A percentile compares a stretch with the other conserved stretches of the same genome.
Evolutionary conservation across 2,329 filamentous ascomycete species (phyloP).

Genomic region (Dothiorella sarmentorum): DNA sequence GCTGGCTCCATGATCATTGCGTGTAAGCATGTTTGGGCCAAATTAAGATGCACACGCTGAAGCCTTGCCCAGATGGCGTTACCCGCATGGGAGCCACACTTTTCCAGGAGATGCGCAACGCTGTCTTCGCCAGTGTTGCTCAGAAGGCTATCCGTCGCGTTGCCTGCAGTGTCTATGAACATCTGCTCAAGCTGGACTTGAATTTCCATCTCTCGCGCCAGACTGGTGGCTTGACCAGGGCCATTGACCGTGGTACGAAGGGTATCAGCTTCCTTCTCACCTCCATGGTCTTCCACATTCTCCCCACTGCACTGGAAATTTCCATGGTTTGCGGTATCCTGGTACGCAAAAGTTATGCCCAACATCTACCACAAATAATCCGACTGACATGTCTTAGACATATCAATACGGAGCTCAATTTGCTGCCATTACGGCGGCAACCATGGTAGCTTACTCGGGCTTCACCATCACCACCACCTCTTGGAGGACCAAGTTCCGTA

Average conservation of each 20-base stretch:
- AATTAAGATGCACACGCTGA: constrained; percentile 14
- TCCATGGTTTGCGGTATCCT: constrained; percentile 93
- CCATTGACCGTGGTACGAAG: constrained; percentile 95
- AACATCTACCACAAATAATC: neutral
- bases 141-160: constrained; percentile 94
- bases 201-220: constrained; percentile 93
- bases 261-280: constrained; percentile 96
- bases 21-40: constrained; percentile 50
- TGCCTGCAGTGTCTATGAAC: constrained; percentile 87
- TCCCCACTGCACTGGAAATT: constrained; percentile 92
- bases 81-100: constrained; percentile 84
- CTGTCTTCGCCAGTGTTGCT: constrained; percentile 92
- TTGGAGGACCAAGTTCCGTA: constrained; percentile 94
- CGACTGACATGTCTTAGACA: constrained; percentile 49
- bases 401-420: constrained; percentile 94
- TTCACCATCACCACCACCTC: constrained; percentile 96
- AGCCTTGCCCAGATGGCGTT: constrained; percentile 60
- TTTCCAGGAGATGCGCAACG: constrained; percentile 92
- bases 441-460: constrained; percentile 92
- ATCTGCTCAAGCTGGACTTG: constrained; percentile 81
- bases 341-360: constrained; percentile 38
- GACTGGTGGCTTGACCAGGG: constrained; percentile 88
- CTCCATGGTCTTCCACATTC: constrained; percentile 97
- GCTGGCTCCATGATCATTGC: constrained; percentile 91
- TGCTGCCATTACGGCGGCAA: constrained; percentile 81